Evolutionary conservation across 768 basidiomycete genomes (phyloP).

Genomic region (Dentipellis sp.): DNA sequence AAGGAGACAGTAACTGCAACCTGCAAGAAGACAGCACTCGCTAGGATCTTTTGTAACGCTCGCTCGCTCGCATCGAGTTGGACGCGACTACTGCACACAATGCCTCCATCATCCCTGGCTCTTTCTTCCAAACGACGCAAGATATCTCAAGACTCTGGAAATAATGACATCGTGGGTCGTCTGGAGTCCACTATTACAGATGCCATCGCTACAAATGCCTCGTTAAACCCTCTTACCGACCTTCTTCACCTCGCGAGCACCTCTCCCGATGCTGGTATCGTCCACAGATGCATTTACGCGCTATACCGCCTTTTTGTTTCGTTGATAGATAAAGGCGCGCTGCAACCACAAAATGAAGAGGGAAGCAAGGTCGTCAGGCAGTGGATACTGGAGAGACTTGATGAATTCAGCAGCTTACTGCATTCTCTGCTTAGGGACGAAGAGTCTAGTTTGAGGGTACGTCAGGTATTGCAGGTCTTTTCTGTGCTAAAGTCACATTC

Average conservation of each 20-base stretch:
- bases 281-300: conserved; percentile 74
- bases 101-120: not conserved
- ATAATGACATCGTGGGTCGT: not conserved
- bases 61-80: not conserved
- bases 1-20: too few species aligned
- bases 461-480: conserved; percentile 17
- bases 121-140: not conserved
- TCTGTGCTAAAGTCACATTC: conserved; percentile 3
- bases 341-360: conserved; percentile 42
- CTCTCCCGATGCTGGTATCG: conserved; percentile 40
- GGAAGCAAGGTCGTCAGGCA: conserved; percentile 52
- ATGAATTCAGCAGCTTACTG: conserved; percentile 61
- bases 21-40: too few species aligned
- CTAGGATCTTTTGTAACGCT: too few species aligned
- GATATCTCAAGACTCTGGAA: not conserved
- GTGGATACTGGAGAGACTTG: conserved; percentile 76
- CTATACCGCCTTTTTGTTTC: conserved; percentile 70
- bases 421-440: conserved; percentile 66
- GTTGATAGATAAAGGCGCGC: conserved; percentile 49
- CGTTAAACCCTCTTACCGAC: conserved; percentile 73
- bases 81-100: not conserved
- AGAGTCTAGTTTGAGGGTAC: conserved; percentile 65
- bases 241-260: conserved; percentile 51
- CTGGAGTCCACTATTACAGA: conserved; percentile 49
- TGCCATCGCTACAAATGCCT: conserved; percentile 43